Evolutionary conservation across 495 filamentous ascomycete genomes (phyloP), one percentile per base, ranked within the genome.

Genomic region (Chaetomium cochliodes): DNA sequence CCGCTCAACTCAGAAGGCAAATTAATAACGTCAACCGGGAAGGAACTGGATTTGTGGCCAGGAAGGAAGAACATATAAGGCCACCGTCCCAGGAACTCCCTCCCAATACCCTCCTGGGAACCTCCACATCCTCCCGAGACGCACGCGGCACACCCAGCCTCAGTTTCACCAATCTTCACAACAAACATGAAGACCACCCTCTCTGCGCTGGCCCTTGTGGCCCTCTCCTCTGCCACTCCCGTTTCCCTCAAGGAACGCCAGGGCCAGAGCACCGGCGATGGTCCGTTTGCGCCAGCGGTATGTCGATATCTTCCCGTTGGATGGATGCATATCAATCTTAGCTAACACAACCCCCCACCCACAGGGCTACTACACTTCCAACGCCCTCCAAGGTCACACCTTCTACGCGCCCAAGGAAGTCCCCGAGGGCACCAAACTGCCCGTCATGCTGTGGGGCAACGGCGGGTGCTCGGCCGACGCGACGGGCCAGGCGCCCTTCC

Each of bases 391-490:
- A 39, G n/a, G 52, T 44, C 74, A 76, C 67, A 76, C 74, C 55
- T 44, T 76, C 50, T 67, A 64, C 52, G 55, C 70, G 67, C 55
- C 69, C 20, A 46, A 55, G 22, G 66, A 61, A 23, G 16, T 69
- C 22, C 55, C 70, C 65, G 15, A 72, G 7, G 37, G 41, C 23
- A 12, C 49, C 58, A 64, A 71, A 46, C 51, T 80, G 44, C 65
- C 58, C 46, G 56, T 76, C 66, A 50, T 77, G 60, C 56, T 78
- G 59, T 76, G 74, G 73, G 74, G 73, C 56, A 73, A 76, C 68
- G 74, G 74, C 63, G 73, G 57, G 49, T 76, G 74, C 71, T 59
- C 56, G n/a, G 65, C 67, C 63, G 59, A 72, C 60, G 70, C 67
- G 47, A 61, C 62, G 12, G 44, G 28, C 42, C 53, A 58, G 5